These are phyloP conservation scores for Xerocomus brunneocitrinus DNA, from an alignment of 768 basidiomycete genomes.

Conservation along the genomic window DNA sequence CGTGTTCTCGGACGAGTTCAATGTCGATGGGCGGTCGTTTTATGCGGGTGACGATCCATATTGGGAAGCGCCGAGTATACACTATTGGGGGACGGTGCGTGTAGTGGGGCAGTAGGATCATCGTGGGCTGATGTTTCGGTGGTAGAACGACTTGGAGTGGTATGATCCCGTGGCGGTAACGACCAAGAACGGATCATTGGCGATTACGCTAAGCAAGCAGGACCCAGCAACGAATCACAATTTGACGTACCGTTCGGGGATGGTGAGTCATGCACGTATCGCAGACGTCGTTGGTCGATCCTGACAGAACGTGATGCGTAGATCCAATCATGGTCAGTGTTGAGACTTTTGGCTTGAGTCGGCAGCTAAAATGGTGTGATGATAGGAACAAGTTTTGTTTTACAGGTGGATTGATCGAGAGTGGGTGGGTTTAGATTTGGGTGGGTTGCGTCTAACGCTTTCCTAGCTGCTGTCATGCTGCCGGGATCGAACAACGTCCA, in stretches of 20 bases:
- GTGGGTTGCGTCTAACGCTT: conserved; percentile 3
- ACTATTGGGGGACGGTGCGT: conserved; percentile 63
- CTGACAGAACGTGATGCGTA: conserved; percentile 19
- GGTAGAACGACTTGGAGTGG: conserved; percentile 47
- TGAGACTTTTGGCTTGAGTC: neutral
- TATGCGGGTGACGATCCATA: conserved; percentile 67
- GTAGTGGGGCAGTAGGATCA: no score
- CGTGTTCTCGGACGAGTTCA: conserved; percentile 83
- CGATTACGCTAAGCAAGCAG: conserved; percentile 45
- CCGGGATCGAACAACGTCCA: conserved; percentile 41
- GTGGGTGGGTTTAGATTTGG: conserved; percentile 9
- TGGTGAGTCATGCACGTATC: conserved; percentile 21
- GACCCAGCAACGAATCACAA: conserved; percentile 41
- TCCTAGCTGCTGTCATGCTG: conserved; percentile 33
- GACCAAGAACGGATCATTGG: conserved; percentile 47
- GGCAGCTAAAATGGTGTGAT: neutral
- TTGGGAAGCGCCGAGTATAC: conserved; percentile 50
- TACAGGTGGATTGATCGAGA: conserved; percentile 69
- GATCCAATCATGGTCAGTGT: conserved; percentile 29
- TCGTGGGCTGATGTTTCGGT: conserved; percentile 8
- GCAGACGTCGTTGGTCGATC: conserved; percentile 11
- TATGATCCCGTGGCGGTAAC: conserved; percentile 52
- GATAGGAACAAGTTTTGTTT: conserved; percentile 72
- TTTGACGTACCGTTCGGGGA: conserved; percentile 42
- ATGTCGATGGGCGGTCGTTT: conserved; percentile 64